These are phyloP conservation scores for Pelargonium australe DNA, from an alignment of 441 rosid genomes.

Conservation along the genomic window DNA sequence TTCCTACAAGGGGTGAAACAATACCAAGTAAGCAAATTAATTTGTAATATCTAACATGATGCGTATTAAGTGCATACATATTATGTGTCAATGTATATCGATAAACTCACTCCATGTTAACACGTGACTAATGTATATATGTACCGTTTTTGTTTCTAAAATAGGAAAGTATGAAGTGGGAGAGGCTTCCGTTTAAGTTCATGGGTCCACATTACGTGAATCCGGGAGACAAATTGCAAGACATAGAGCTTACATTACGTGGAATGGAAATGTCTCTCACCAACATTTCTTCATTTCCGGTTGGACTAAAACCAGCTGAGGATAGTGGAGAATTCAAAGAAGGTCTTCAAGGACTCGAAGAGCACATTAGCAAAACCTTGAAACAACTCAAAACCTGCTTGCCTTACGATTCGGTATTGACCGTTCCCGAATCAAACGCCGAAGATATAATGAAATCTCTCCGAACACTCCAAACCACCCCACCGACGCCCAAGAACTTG, in stretches of 20 bases:
- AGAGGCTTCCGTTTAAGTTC: slow-evolving; percentile 48
- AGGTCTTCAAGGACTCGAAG: slow-evolving; percentile 32
- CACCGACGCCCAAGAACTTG: slow-evolving; percentile 41
- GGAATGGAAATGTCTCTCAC: slow-evolving; percentile 75
- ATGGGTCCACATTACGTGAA: slow-evolving; percentile 31
- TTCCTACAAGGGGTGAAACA: slow-evolving; percentile 43
- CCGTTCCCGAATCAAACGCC: slow-evolving; percentile 49
- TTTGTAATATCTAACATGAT: too few relatives aligned
- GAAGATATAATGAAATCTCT: slow-evolving; percentile 29
- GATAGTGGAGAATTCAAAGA: slow-evolving; percentile 32
- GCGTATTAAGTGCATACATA: not conserved
- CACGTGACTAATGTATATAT: too few relatives aligned
- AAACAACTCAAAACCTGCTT: slow-evolving; percentile 30
- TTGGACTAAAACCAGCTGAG: slow-evolving; percentile 14
- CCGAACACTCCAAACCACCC: slow-evolving; percentile 42
- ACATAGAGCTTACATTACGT: slow-evolving; percentile 46
- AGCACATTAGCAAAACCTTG: slow-evolving; percentile 34
- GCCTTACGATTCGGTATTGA: slow-evolving; percentile 26
- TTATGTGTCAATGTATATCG: too few relatives aligned
- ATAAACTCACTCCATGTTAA: too few relatives aligned
- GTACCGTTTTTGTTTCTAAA: not conserved
- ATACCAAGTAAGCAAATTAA: slow-evolving; percentile 45
- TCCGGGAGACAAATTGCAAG: slow-evolving; percentile 44
- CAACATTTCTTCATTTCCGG: slow-evolving; percentile 32
- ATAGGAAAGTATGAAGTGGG: slow-evolving; percentile 78